phyloP scores from a whole-genome alignment of 108 stramenopile genomes.

The Skeletonema marinoi region DNA sequence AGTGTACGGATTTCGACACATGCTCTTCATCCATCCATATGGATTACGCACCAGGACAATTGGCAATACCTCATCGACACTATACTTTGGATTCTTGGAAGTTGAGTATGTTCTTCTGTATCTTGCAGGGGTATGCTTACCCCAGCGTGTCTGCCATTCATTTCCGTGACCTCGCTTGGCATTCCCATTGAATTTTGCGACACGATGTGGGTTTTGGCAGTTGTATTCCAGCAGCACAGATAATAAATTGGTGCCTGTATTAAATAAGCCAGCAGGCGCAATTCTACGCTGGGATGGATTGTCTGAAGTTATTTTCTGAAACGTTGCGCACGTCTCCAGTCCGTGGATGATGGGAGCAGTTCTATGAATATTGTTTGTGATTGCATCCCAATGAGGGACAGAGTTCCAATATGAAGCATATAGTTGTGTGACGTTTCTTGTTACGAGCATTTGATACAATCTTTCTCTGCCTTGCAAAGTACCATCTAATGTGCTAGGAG shows the following conservation, averaged over 20 bases:
- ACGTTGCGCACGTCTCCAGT: slow-evolving; percentile 47
- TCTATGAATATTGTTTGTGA: slow-evolving; percentile 22
- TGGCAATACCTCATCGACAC: slow-evolving; percentile 55
- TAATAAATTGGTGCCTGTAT: slow-evolving; percentile 88
- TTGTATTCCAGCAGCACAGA: slow-evolving; percentile 61
- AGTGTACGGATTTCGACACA: slow-evolving; percentile 71
- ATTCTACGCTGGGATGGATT: slow-evolving; percentile 41
- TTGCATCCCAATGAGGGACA: slow-evolving; percentile 31
- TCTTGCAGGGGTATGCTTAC: slow-evolving; percentile 58
- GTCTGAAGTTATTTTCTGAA: slow-evolving; percentile 31
- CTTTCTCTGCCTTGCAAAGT: slow-evolving; percentile 39
- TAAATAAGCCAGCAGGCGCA: slow-evolving; percentile 77
- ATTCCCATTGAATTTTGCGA: slow-evolving; percentile 26
- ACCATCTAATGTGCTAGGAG: slow-evolving; percentile 33
- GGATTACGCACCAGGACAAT: slow-evolving; percentile 78
- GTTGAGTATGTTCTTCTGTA: slow-evolving; percentile 20
- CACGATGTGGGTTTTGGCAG: slow-evolving; percentile 58
- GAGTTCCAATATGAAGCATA: slow-evolving; percentile 41
- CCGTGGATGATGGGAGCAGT: slow-evolving; percentile 47
- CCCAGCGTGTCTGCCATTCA: slow-evolving; percentile 70
- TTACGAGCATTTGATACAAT: slow-evolving; percentile 32
- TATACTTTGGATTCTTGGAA: slow-evolving; percentile 22
- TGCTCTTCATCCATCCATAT: slow-evolving; percentile 73
- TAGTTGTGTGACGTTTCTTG: slow-evolving; percentile 37
- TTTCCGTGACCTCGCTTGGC: slow-evolving; percentile 53